phyloP scores from a whole-genome alignment of 1,284 basidiomycete genomes.

The Cryptococcus maquisensis region DNA sequence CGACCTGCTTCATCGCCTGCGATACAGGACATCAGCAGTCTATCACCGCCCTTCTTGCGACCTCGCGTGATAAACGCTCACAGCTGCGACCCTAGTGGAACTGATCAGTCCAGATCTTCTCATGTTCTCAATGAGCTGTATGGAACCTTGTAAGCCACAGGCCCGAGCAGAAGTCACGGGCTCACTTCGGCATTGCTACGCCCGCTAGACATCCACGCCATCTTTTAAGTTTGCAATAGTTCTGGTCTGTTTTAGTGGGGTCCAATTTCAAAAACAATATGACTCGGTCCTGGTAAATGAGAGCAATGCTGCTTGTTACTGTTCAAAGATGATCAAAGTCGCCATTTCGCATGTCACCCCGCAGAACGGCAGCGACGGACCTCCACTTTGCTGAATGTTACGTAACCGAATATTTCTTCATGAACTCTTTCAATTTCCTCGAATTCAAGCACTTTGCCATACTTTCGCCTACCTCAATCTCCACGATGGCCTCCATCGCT shows the following conservation, averaged over 20 bases:
- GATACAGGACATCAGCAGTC: not conserved
- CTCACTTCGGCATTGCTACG: not conserved
- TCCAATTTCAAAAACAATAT: too few relatives aligned
- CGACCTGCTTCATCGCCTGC: slow-evolving; percentile 45
- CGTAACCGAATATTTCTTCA: slow-evolving; percentile 17
- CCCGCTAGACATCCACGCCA: not conserved
- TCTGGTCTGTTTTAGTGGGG: too few relatives aligned
- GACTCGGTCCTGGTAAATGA: too few relatives aligned
- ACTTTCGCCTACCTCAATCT: not conserved
- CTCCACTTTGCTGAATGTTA: slow-evolving; percentile 1
- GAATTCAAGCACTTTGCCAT: not conserved
- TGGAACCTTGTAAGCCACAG: not conserved
- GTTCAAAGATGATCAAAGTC: too few relatives aligned
- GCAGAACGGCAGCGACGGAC: not conserved
- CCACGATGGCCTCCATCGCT: slow-evolving; percentile 37
- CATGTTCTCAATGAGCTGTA: slow-evolving; percentile 43
- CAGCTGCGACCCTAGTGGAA: slow-evolving; percentile 34
- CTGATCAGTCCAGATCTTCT: slow-evolving; percentile 31
- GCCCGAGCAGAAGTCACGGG: not conserved
- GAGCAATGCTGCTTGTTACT: too few relatives aligned
- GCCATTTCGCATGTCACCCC: too few relatives aligned
- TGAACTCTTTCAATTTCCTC: not conserved
- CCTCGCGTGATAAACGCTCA: slow-evolving; percentile 6
- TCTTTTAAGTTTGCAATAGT: too few relatives aligned
- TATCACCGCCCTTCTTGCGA: too few relatives aligned